These are phyloP conservation scores for Syncephalastrum sp. DNA, from an alignment of 371 early-diverging fungal species.

Conservation along the genomic window DNA sequence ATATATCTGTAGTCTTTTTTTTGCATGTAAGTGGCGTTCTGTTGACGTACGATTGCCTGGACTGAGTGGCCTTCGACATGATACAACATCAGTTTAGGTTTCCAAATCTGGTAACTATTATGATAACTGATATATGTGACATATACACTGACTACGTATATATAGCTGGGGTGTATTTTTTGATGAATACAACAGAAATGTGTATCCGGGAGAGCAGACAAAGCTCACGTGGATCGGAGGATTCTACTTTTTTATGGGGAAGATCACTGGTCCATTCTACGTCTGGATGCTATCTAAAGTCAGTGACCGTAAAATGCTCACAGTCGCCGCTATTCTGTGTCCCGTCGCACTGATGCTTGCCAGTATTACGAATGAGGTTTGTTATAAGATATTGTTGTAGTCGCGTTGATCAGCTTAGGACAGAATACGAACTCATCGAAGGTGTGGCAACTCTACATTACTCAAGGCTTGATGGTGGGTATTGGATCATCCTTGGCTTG, in stretches of 20 bases:
- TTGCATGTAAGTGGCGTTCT: constrained; percentile 11
- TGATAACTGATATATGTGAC: not conserved
- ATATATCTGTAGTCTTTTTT: not conserved
- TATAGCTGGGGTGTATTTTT: not conserved
- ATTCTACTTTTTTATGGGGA: not conserved
- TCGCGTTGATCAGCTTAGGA: too few relatives aligned
- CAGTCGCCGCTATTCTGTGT: constrained; percentile 3
- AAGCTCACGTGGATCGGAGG: constrained; percentile 9
- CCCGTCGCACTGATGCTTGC: constrained; percentile 5
- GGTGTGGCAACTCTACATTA: constrained; percentile 64
- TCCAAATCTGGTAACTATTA: constrained; percentile 10
- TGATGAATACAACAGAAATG: constrained; percentile 4
- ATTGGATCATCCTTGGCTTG: constrained; percentile 59
- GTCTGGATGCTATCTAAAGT: constrained; percentile 5
- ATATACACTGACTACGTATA: not conserved
- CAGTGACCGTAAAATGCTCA: constrained; percentile 8
- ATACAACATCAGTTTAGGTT: not conserved
- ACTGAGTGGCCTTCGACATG: not conserved
- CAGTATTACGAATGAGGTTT: constrained; percentile 4
- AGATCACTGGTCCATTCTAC: constrained; percentile 6
- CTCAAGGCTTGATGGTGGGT: constrained; percentile 65
- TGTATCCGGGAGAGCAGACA: constrained; percentile 7
- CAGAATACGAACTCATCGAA: not conserved
- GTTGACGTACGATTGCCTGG: not conserved
- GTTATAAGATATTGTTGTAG: constrained; percentile 4